Base-by-base conservation (phyloP, 768 basidiomycete genomes). In the Favolaschia claudopus region DNA sequence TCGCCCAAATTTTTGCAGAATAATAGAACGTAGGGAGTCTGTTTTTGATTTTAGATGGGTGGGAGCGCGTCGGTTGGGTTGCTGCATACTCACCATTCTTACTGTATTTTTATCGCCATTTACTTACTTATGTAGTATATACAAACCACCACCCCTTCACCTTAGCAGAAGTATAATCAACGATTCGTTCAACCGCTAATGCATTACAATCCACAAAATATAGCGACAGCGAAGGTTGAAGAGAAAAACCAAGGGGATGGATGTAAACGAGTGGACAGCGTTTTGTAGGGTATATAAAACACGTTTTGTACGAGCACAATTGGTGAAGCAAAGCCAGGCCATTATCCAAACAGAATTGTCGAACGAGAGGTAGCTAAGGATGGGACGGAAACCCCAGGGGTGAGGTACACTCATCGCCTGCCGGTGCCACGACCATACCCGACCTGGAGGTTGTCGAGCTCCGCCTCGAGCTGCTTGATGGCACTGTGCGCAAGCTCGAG, bases 401-500 rank as follows among this genome's bases (percentile, higher is more conserved):
- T 39, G 39, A 42, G 29, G 52, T 5, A 3, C 24, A 60, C 69
- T 81, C 74, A 89, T 80, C 89, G 80, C 72, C 89, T 84, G 73
- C 76, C 78, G 17, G 87, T 84, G 71, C 90, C 87, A 39, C 92
- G 85, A 52, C 91, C 89, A 65, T 92, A 94, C 34, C 92, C 92
- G 63, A 89, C 87, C 74, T 94, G 92, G 46, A 96, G 85, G 67
- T 88, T 89, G 79, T 96, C 94, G 62, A 97, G 84, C 76, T 97
- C 95, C 24, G 86, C 85, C 73, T 97, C 95, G 74, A 96, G 84
- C 58, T 87, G 80, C 79, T 97, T 97, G 83, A 96, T 96, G 22
- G 91, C 85, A 54, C 91, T 88, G 83, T 94, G 92, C 10, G 96
- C 93, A 73, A 86, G 76, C 79, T 98, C 96, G 72, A 99, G 84